Conservation (phyloP, 2,329 filamentous ascomycete species). For the Botryosphaeria dothidea region DNA sequence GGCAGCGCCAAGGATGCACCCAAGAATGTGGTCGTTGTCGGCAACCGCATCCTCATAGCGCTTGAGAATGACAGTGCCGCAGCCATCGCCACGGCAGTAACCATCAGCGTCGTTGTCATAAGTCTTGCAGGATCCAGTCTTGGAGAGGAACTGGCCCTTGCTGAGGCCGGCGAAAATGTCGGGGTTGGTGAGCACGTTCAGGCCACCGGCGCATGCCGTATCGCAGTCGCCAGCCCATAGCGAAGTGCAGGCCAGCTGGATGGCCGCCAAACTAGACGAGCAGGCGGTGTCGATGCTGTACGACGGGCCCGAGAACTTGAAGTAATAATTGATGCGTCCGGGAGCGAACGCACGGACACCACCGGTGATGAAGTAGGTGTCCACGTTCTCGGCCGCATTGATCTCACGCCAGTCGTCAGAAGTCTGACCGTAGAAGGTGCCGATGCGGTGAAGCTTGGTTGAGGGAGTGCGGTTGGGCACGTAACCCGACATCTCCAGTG, state of each 20-base stretch:
- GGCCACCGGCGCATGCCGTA: constrained; percentile 76
- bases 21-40: constrained; percentile 72
- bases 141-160: constrained; percentile 76
- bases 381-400: constrained; percentile 70
- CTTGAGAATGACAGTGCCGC: constrained; percentile 75
- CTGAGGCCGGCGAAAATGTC: constrained; percentile 77
- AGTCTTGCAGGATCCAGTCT: constrained; percentile 75
- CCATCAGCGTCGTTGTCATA: constrained; percentile 81
- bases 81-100: constrained; percentile 78
- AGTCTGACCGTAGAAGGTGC: constrained; percentile 73
- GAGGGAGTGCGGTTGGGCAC: constrained; percentile 71
- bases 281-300: constrained; percentile 77
- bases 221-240: constrained; percentile 77
- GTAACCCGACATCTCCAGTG: constrained; percentile 78
- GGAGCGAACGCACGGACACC: constrained; percentile 63
- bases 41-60: constrained; percentile 74
- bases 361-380: constrained; percentile 68
- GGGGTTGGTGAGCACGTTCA: constrained; percentile 77
- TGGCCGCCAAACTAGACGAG: constrained; percentile 71
- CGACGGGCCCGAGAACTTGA: constrained; percentile 73
- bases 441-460: constrained; percentile 64
- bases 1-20: constrained; percentile 70
- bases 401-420: constrained; percentile 78
- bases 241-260: constrained; percentile 71
- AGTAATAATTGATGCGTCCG: constrained; percentile 73